Evolutionary conservation across 2,329 filamentous ascomycete genomes (phyloP).

Genomic region (Pyrenochaeta sp.): DNA sequence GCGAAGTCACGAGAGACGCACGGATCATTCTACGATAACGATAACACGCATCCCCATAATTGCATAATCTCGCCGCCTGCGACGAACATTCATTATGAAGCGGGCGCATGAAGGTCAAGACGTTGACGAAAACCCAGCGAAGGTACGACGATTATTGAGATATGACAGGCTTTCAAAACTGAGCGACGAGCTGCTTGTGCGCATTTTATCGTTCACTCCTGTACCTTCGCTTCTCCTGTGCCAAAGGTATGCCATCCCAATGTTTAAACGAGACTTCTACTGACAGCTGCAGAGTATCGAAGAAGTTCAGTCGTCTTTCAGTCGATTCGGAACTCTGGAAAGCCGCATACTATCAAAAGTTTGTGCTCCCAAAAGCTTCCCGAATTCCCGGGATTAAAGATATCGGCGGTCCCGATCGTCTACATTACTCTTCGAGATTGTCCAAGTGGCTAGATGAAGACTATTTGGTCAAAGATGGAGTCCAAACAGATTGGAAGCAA

Average conservation of each 20-base stretch:
- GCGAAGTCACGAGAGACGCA: constrained; percentile 36
- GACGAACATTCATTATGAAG: constrained; percentile 42
- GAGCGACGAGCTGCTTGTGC: constrained; percentile 87
- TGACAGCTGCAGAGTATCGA: constrained; percentile 68
- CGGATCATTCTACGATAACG: constrained; percentile 26
- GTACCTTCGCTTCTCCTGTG: constrained; percentile 72
- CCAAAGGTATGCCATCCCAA: constrained; percentile 60
- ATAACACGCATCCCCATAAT: constrained; percentile 11
- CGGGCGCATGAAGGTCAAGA: constrained; percentile 44
- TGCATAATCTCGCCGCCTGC: constrained; percentile 13
- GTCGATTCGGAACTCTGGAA: constrained; percentile 92
- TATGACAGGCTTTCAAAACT: constrained; percentile 74
- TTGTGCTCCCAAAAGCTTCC: constrained; percentile 81
- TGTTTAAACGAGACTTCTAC: background rate
- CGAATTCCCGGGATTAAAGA: constrained; percentile 74
- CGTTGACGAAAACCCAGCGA: constrained; percentile 47
- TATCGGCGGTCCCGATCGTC: constrained; percentile 45
- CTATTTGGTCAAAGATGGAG: constrained; percentile 61
- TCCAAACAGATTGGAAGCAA: constrained; percentile 79
- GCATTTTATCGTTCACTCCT: constrained; percentile 81
- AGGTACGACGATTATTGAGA: constrained; percentile 54
- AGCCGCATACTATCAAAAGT: constrained; percentile 83
- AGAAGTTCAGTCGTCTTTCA: constrained; percentile 75
- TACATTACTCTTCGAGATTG: constrained; percentile 63
- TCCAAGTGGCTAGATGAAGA: constrained; percentile 71